A percentile compares a stretch with the other conserved stretches of the same genome.
These are phyloP conservation scores for Cryptococcus sp. DNA, from an alignment of 1,284 basidiomycete genomes.

Conservation along the genomic window DNA sequence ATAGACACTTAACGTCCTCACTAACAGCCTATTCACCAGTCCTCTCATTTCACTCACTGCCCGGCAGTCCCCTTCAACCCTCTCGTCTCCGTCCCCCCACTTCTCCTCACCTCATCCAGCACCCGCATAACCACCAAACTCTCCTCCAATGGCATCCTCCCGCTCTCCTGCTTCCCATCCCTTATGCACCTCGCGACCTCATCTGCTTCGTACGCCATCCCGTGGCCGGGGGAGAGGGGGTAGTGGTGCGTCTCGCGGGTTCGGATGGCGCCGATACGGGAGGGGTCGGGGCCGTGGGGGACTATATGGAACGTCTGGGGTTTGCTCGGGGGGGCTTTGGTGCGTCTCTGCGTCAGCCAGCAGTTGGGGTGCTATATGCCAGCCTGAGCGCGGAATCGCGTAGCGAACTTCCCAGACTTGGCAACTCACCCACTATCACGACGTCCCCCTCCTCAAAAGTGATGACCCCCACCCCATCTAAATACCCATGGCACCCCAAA, in stretches of 20 bases:
- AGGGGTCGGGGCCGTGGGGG: slow-evolving; percentile 9
- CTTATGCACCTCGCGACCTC: slow-evolving; percentile 72
- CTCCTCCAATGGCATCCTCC: slow-evolving; percentile 65
- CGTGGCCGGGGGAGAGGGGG: slow-evolving; percentile 12
- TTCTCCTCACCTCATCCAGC: slow-evolving; percentile 4
- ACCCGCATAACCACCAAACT: slow-evolving; percentile 57
- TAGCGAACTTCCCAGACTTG: neutral
- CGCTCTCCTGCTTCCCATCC: slow-evolving; percentile 66
- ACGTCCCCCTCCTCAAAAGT: slow-evolving; percentile 24
- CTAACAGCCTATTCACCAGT: neutral
- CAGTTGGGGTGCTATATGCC: neutral
- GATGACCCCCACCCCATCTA: slow-evolving; percentile 13
- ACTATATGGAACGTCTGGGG: slow-evolving; percentile 20
- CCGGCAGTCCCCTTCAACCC: slow-evolving; percentile 6
- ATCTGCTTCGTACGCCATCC: slow-evolving; percentile 26
- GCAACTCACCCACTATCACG: slow-evolving; percentile 11
- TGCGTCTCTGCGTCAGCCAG: neutral
- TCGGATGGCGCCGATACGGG: slow-evolving; percentile 1
- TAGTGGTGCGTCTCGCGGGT: slow-evolving; percentile 10
- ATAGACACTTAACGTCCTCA: neutral
- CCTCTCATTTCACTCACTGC: no score
- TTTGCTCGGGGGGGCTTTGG: slow-evolving; percentile 12
- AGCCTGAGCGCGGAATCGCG: neutral
- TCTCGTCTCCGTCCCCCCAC: slow-evolving; percentile 3
- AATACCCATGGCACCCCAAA: slow-evolving; percentile 7